phyloP scores from a whole-genome alignment of 805 yeast species.

The Suhomyces vadensis region DNA sequence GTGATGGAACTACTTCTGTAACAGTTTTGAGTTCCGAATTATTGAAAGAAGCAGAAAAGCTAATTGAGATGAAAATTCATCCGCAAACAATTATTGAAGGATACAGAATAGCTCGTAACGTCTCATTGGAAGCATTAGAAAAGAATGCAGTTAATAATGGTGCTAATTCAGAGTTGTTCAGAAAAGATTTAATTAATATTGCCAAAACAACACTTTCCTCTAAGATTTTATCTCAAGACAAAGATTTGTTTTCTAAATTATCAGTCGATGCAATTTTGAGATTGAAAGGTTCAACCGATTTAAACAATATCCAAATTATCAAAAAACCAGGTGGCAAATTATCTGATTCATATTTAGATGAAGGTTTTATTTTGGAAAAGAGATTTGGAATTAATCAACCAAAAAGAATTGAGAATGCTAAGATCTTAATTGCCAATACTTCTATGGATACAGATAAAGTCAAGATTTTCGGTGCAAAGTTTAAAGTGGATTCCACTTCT shows the following conservation, averaged over 20 bases:
- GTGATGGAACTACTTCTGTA: constrained; percentile 98
- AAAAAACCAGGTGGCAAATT: constrained; percentile 92
- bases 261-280: constrained; percentile 94
- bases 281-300: constrained; percentile 80
- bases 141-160: constrained; percentile 75
- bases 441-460: constrained; percentile 97
- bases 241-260: constrained; percentile 80
- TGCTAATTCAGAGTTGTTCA: constrained; percentile 55
- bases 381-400: constrained; percentile 95
- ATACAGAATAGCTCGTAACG: constrained; percentile 80
- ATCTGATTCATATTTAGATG: constrained; percentile 90
- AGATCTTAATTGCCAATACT: constrained; percentile 90
- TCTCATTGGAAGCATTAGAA: constrained; percentile 82
- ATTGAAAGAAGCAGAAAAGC: constrained; percentile 89
- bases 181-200: constrained; percentile 77
- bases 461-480: constrained; percentile 95
- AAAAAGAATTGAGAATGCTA: constrained; percentile 77
- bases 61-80: constrained; percentile 90
- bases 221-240: constrained; percentile 92
- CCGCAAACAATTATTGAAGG: constrained; percentile 98
- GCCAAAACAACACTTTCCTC: constrained; percentile 94
- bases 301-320: constrained; percentile 90
- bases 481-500: constrained; percentile 92
- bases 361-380: constrained; percentile 91
- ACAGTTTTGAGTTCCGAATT: constrained; percentile 89